phyloP scores from a whole-genome alignment of 2,329 filamentous ascomycete genomes.

The Ophiocordyceps australis region DNA sequence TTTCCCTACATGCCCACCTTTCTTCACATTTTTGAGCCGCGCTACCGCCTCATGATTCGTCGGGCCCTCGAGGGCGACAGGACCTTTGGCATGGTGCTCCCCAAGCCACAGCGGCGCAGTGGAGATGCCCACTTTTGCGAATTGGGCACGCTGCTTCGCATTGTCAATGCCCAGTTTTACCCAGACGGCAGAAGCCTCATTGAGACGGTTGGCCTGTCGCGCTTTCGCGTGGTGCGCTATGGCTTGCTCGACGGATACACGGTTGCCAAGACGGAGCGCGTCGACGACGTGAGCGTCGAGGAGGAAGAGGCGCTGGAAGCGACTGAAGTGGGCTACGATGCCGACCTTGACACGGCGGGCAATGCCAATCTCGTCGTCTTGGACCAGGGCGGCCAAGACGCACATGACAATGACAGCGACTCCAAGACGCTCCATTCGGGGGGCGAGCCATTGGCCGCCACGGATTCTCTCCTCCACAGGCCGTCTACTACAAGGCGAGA shows the following conservation, averaged over 20 bases:
- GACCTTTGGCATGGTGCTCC: slow-evolving; percentile 75
- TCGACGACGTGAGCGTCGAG: slow-evolving; percentile 66
- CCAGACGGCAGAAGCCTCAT: slow-evolving; percentile 68
- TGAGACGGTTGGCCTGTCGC: slow-evolving; percentile 57
- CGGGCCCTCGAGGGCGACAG: slow-evolving; percentile 54
- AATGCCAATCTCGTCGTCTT: not conserved
- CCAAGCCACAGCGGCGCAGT: slow-evolving; percentile 29
- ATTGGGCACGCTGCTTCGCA: slow-evolving; percentile 62
- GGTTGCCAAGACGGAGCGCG: slow-evolving; percentile 54
- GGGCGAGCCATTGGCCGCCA: too few relatives aligned
- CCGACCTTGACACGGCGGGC: not conserved
- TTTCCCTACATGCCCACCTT: slow-evolving; percentile 77
- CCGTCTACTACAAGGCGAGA: not conserved
- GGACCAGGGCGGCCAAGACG: too few relatives aligned
- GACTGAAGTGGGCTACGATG: slow-evolving; percentile 26
- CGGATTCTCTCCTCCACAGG: too few relatives aligned
- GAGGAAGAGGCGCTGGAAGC: slow-evolving; percentile 67
- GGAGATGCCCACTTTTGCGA: slow-evolving; percentile 37
- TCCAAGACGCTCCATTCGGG: too few relatives aligned
- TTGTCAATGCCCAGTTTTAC: slow-evolving; percentile 55
- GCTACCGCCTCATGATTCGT: slow-evolving; percentile 78
- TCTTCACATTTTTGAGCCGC: slow-evolving; percentile 81
- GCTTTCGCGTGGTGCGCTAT: slow-evolving; percentile 54
- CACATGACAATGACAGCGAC: too few relatives aligned
- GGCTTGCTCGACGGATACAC: slow-evolving; percentile 57